phyloP scores from a whole-genome alignment of 352 stramenopile species.

The Phytopythium litorale region DNA sequence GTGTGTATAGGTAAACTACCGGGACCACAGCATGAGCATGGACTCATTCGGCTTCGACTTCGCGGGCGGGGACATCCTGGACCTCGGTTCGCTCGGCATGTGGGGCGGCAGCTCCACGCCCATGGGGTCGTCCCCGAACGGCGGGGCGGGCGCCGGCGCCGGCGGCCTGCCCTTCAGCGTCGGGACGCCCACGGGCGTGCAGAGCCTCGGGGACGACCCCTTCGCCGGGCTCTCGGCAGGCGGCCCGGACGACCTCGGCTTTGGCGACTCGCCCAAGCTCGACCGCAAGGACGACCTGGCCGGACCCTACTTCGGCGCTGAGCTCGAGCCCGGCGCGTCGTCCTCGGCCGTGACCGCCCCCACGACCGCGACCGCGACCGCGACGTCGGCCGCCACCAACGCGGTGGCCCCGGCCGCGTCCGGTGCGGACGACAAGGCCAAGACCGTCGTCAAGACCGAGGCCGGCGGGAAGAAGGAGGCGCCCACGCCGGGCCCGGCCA shows the following conservation, averaged over 20 bases:
- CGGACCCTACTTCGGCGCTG: conserved; percentile 63
- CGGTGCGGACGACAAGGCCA: conserved; percentile 18
- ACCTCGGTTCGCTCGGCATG: conserved; percentile 66
- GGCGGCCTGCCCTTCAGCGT: conserved; percentile 73
- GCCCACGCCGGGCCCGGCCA: background rate
- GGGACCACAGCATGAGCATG: conserved; percentile 31
- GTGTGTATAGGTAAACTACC: conserved; percentile 1
- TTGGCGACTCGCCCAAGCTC: conserved; percentile 73
- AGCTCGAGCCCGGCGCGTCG: conserved; percentile 29
- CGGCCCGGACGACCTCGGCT: conserved; percentile 70
- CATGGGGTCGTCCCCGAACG: conserved; percentile 67
- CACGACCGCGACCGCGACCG: background rate
- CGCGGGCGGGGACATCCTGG: conserved; percentile 60
- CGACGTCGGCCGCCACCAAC: conserved; percentile 1
- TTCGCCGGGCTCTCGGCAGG: conserved; percentile 45
- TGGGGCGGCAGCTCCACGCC: conserved; percentile 62
- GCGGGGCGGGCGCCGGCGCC: conserved; percentile 10
- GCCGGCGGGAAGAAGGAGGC: conserved; percentile 22
- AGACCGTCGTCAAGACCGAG: conserved; percentile 29
- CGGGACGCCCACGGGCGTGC: conserved; percentile 77
- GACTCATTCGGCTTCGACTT: conserved; percentile 88
- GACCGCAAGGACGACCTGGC: conserved; percentile 38
- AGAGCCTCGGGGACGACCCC: conserved; percentile 75
- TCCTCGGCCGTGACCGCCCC: conserved; percentile 7
- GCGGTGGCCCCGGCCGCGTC: conserved; percentile 14